Conservation (phyloP, 2,329 filamentous ascomycete species). For the Lachnum nothofagi region DNA sequence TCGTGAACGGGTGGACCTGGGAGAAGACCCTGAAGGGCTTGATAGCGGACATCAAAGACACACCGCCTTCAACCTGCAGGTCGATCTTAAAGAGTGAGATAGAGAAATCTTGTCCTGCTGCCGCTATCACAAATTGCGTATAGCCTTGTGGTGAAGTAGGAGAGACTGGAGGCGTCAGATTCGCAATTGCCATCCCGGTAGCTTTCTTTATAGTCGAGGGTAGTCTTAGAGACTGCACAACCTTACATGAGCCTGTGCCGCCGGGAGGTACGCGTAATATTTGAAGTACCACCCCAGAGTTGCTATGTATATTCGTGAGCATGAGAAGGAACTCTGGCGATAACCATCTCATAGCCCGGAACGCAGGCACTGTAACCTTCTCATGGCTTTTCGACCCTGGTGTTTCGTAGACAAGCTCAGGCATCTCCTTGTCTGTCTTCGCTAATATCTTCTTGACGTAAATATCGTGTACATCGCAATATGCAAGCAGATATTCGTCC, state of each 20-base stretch:
- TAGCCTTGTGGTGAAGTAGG: constrained; percentile 50
- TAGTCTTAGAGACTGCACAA: constrained; percentile 52
- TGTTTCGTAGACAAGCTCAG: constrained; percentile 52
- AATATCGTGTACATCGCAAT: constrained; percentile 72
- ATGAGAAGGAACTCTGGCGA: constrained; percentile 53
- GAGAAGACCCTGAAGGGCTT: constrained; percentile 49
- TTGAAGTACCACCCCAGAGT: constrained; percentile 52
- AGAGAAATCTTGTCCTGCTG: constrained; percentile 74
- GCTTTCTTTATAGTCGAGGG: constrained; percentile 67
- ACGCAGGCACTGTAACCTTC: constrained; percentile 42
- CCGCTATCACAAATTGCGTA: constrained; percentile 73
- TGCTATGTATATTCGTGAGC: constrained; percentile 54
- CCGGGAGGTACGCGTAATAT: constrained; percentile 42
- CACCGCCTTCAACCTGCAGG: constrained; percentile 46
- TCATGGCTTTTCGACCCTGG: constrained; percentile 41
- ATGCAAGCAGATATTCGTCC: constrained; percentile 66
- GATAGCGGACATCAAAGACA: constrained; percentile 49
- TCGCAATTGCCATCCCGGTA: constrained; percentile 70
- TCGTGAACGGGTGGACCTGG: constrained; percentile 51
- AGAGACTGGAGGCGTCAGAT: constrained; percentile 53
- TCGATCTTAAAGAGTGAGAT: constrained; percentile 75
- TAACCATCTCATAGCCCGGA: constrained; percentile 56
- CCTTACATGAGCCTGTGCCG: constrained; percentile 38
- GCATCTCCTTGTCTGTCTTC: constrained; percentile 41
- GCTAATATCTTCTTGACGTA: constrained; percentile 44